Base-by-base conservation (phyloP, 495 filamentous ascomycete genomes). In the Annulohypoxylon moriforme region DNA sequence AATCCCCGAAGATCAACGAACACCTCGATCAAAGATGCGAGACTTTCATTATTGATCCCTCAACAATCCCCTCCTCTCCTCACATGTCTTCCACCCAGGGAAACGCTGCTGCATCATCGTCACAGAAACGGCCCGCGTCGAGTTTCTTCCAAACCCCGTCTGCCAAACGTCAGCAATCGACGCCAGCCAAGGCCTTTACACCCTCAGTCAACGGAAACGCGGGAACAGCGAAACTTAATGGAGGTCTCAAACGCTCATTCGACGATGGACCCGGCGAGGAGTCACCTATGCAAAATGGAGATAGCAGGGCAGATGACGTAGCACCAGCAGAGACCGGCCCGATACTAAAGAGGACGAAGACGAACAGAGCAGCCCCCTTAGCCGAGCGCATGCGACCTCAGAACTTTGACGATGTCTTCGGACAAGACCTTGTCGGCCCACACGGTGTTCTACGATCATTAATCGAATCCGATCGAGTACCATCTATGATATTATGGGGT, bases 401-500 rank as follows among this genome's bases (percentile, higher is more conserved):
- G 55, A 89, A 84, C 2, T 87, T 99, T 0, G 92, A 97, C 67
- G 93, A 98, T 24, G 90, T 98, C 8, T 92, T 87, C 64, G 96
- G 96, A 6, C 96, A 99, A 81, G 93, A 97, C 50, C 86, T 98
- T 14, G 94, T 98, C 6, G 95, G 95, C 7, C 88, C 89, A 0
- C 78, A 88, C 33, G 96, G 96, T 2, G 89, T 98, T 8, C 85
- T 99, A 8, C 91, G 95, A 9, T 89, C 93, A n/a, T 83, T 99
- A 42, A 95, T 99, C 73, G 92, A 98, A 77, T 86, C 91, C 71
- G 91, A 94, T 71, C 83, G 91, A 1, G 89, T 99, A 18, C 95
- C 96, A 0, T 95, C 92, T 34, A 97, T 99, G 93, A 93, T 99
- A 29, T 78, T 99, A 9, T 98, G 96, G 96, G 96, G 96, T 16